phyloP scores from a whole-genome alignment of 305 asterid genomes.

The Lippia alba region DNA sequence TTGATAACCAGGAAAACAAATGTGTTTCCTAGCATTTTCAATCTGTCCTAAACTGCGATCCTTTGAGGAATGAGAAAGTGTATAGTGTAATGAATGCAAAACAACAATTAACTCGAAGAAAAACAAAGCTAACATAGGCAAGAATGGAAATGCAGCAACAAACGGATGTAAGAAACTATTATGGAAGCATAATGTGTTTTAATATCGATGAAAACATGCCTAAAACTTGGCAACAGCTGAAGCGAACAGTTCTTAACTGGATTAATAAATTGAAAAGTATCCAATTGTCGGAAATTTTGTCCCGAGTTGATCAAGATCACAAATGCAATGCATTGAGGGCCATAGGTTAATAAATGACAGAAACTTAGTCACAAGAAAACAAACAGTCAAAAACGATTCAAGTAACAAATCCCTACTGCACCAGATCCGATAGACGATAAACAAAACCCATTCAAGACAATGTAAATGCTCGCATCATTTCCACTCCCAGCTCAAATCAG shows the following conservation, averaged over 20 bases:
- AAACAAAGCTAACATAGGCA: conserved; percentile 8
- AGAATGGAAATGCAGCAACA: conserved; percentile 12
- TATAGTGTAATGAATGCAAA: conserved; percentile 29
- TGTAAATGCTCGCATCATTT: conserved; percentile 35
- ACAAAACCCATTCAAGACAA: conserved; percentile 29
- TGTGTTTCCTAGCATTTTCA: conserved; percentile 79
- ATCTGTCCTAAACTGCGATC: conserved; percentile 87
- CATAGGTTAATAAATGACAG: conserved; percentile 37
- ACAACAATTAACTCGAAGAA: conserved; percentile 24
- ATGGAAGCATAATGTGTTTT: not conserved
- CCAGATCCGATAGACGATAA: conserved; percentile 47
- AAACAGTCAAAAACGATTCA: conserved; percentile 36
- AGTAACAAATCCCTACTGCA: conserved; percentile 36
- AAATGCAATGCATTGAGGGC: conserved; percentile 26
- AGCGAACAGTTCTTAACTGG: not conserved
- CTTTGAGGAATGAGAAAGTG: conserved; percentile 49
- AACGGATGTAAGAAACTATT: not conserved
- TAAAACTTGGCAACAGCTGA: conserved; percentile 2
- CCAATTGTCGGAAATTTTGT: conserved; percentile 2
- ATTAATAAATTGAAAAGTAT: conserved; percentile 1
- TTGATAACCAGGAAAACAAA: conserved; percentile 68
- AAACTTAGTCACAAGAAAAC: conserved; percentile 41
- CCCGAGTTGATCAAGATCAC: conserved; percentile 35
- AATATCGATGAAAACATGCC: not conserved
- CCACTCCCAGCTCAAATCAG: conserved; percentile 12